These are phyloP conservation scores for Aeminium ludgeri DNA, from an alignment of 495 filamentous ascomycete genomes.

Conservation along the genomic window DNA sequence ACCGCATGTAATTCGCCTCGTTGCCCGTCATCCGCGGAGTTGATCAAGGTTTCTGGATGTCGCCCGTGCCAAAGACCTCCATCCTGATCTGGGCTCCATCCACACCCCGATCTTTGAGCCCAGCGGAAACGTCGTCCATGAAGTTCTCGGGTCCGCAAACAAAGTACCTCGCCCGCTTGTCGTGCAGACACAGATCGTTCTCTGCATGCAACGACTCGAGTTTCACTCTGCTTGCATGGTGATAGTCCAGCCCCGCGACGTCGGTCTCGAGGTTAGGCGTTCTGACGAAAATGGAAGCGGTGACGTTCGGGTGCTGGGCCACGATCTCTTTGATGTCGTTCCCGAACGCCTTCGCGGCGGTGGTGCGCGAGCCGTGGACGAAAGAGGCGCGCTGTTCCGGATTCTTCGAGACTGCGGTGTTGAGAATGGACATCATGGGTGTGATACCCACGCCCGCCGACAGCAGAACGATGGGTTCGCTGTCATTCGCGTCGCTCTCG, in stretches of 20 bases:
- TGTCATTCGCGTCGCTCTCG: conserved; percentile 22
- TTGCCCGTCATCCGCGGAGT: too few relatives aligned
- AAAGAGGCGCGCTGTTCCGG: conserved; percentile 37
- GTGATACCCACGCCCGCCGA: conserved; percentile 56
- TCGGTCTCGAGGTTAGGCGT: conserved; percentile 28
- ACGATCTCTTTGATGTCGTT: conserved; percentile 33
- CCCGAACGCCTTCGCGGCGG: conserved; percentile 34
- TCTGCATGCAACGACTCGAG: conserved; percentile 34
- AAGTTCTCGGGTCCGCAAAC: conserved; percentile 51
- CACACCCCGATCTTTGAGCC: conserved; percentile 37
- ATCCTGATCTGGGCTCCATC: conserved; percentile 38
- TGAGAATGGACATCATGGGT: conserved; percentile 49
- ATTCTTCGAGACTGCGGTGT: conserved; percentile 33
- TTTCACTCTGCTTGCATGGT: conserved; percentile 38
- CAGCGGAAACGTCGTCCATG: conserved; percentile 40
- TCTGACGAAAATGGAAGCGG: conserved; percentile 26
- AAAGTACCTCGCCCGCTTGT: conserved; percentile 43
- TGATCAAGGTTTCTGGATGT: neutral
- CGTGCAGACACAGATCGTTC: conserved; percentile 36
- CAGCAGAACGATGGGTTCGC: conserved; percentile 43
- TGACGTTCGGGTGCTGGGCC: conserved; percentile 27
- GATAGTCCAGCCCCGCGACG: conserved; percentile 37
- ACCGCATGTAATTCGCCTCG: too few relatives aligned
- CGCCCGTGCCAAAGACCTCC: conserved; percentile 51
- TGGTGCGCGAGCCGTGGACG: conserved; percentile 41